Evolutionary conservation across 352 stramenopile genomes (phyloP).

Genomic region (Globisporangium alternatum): DNA sequence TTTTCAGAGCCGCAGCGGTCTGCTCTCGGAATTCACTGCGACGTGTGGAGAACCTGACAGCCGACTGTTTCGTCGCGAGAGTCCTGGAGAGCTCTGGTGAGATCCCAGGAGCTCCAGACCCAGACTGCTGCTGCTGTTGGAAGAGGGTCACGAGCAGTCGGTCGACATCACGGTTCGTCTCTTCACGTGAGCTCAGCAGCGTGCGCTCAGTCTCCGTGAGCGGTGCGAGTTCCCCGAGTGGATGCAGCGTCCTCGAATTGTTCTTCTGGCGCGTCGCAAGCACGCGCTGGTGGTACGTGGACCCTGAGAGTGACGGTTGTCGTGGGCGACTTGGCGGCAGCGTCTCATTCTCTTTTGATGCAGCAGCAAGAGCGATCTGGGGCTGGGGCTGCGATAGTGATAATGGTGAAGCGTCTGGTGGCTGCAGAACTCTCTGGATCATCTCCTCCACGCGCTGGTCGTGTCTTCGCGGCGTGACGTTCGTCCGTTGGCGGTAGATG

Average conservation of each 20-base stretch:
- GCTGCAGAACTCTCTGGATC: constrained; percentile 27
- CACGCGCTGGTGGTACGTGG: constrained; percentile 43
- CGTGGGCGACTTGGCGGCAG: constrained; percentile 21
- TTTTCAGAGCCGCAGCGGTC: constrained; percentile 47
- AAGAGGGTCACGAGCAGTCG: constrained; percentile 41
- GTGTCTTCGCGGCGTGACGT: constrained; percentile 36
- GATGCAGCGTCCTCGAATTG: constrained; percentile 9
- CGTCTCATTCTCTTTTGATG: constrained; percentile 12
- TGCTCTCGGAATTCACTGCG: constrained; percentile 49
- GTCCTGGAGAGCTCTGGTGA: not conserved
- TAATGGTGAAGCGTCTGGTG: not conserved
- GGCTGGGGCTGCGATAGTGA: not conserved
- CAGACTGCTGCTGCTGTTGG: constrained; percentile 15
- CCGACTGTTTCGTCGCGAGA: constrained; percentile 12
- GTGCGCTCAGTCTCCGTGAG: constrained; percentile 30
- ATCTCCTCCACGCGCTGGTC: constrained; percentile 45
- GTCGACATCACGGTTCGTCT: constrained; percentile 43
- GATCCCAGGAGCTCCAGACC: not conserved
- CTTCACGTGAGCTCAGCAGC: constrained; percentile 31
- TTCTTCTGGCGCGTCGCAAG: constrained; percentile 17
- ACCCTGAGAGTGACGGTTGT: constrained; percentile 27
- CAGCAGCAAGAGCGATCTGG: not conserved
- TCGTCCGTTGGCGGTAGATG: constrained; percentile 48
- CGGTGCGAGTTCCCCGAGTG: constrained; percentile 16
- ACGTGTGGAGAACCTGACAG: constrained; percentile 32